phyloP scores from a whole-genome alignment of 2,329 filamentous ascomycete species.

The Calonectria pteridis region DNA sequence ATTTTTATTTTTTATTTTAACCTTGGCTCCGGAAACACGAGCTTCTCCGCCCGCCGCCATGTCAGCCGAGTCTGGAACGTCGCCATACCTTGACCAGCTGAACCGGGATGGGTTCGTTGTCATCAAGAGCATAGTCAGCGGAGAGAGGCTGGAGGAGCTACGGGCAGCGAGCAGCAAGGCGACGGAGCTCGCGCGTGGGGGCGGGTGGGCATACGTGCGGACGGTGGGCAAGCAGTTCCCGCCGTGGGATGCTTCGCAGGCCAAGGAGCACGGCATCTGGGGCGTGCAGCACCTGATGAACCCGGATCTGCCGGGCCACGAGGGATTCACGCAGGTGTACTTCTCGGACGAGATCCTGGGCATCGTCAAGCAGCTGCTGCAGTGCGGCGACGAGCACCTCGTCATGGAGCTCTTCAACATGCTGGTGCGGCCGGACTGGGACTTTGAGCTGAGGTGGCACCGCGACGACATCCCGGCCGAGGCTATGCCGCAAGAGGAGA shows the following conservation, averaged over 20 bases:
- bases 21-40: neutral
- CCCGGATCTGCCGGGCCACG: constrained; percentile 73
- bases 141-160: constrained; percentile 67
- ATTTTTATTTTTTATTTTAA: no score
- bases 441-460: constrained; percentile 87
- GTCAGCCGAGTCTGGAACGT: constrained; percentile 32
- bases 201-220: constrained; percentile 84
- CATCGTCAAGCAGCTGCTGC: constrained; percentile 74
- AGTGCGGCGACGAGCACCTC: constrained; percentile 69
- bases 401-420: constrained; percentile 93
- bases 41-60: constrained; percentile 16
- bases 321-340: constrained; percentile 76
- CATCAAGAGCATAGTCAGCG: constrained; percentile 73
- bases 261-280: constrained; percentile 79
- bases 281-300: constrained; percentile 89
- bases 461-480: constrained; percentile 82
- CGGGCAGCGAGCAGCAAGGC: constrained; percentile 69
- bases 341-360: constrained; percentile 75
- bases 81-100: constrained; percentile 61
- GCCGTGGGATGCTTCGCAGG: constrained; percentile 76
- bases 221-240: constrained; percentile 93
- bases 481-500: constrained; percentile 76
- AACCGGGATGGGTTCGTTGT: constrained; percentile 81
- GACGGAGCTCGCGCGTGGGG: constrained; percentile 73
- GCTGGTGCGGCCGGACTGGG: constrained; percentile 77